Evolutionary conservation across 306 rosid species (phyloP).

Genomic region (Malus domestica): ASM211411v1 NC_041792.1:28883907-28884406

Average conservation of each 20-base stretch:
- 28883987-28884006: constrained; percentile 85
- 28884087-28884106: constrained; percentile 36
- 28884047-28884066: constrained; percentile 54
- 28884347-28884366: constrained; percentile 17
- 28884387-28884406: constrained; percentile 30
- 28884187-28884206: constrained; percentile 81
- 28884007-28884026: constrained; percentile 77
- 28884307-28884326: constrained; percentile 34
- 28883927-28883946: constrained; percentile 66
- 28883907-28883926: constrained; percentile 38
- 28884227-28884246: constrained; percentile 39
- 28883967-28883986: constrained; percentile 75
- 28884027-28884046: constrained; percentile 61
- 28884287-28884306: constrained; percentile 63
- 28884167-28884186: constrained; percentile 59
- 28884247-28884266: constrained; percentile 60
- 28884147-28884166: constrained; percentile 49
- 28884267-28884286: constrained; percentile 83
- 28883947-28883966: constrained; percentile 63
- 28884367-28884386: constrained; percentile 20
- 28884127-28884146: constrained; percentile 34
- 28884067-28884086: constrained; percentile 34
- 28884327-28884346: constrained; percentile 16
- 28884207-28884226: constrained; percentile 66
- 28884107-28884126: constrained; percentile 23